phyloP scores from a whole-genome alignment of 2,329 filamentous ascomycete species.

The Neofusicoccum parvum region DNA sequence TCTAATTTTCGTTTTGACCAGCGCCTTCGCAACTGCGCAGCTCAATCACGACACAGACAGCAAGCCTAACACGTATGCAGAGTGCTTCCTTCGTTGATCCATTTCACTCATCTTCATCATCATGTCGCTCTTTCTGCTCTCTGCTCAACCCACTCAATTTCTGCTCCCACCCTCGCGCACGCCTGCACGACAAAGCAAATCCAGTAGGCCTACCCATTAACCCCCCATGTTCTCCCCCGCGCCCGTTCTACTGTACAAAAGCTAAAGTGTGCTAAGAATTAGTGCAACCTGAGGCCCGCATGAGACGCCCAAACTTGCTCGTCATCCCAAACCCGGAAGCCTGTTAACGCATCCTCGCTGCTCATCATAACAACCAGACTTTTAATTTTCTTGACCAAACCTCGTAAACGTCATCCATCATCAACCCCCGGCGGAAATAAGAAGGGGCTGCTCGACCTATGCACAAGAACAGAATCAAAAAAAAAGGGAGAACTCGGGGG shows the following conservation, averaged over 20 bases:
- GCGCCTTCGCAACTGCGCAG: not conserved
- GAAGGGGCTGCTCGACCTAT: conserved; percentile 28
- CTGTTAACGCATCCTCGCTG: conserved; percentile 18
- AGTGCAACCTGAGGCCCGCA: conserved; percentile 2
- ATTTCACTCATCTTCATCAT: not conserved
- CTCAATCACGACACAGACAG: not conserved
- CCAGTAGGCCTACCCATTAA: conserved; percentile 14
- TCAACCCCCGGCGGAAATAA: conserved; percentile 17
- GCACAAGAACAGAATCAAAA: conserved; percentile 23
- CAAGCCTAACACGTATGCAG: not conserved
- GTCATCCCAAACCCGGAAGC: conserved; percentile 13
- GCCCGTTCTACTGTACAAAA: conserved; percentile 16
- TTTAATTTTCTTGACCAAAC: conserved; percentile 23
- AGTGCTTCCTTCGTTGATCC: not conserved
- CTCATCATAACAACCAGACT: conserved; percentile 22
- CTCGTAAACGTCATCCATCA: conserved; percentile 28
- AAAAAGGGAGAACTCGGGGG: not conserved
- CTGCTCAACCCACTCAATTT: not conserved
- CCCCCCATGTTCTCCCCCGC: not conserved
- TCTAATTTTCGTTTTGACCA: not conserved
- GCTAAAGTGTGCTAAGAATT: conserved; percentile 2
- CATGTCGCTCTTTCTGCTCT: not conserved
- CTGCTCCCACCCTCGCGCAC: not conserved
- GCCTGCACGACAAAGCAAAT: not conserved
- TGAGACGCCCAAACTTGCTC: conserved; percentile 3